Conservation (phyloP, 345 rosid genomes). For the Anacardium occidentale region DNA sequence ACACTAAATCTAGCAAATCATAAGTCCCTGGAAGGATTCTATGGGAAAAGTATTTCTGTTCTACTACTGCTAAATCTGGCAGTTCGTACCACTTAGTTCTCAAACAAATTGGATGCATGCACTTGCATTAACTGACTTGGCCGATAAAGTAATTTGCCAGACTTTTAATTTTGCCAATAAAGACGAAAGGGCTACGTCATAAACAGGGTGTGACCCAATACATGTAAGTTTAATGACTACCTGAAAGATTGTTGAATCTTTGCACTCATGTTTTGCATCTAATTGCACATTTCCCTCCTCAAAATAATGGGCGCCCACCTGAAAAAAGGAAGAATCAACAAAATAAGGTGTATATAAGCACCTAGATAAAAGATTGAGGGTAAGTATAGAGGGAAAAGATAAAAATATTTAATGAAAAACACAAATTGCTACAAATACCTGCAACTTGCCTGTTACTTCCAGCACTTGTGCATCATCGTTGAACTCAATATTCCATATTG, state of each 20-base stretch:
- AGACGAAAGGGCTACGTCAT: not conserved
- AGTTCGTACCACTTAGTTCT: not conserved
- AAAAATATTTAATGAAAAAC: not conserved
- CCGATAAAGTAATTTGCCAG: not conserved
- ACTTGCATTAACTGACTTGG: not conserved
- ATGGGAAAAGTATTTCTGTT: not conserved
- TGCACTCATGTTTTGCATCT: constrained; percentile 82
- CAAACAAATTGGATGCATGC: not conserved
- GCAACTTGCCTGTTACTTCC: constrained; percentile 71
- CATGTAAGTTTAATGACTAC: constrained; percentile 26
- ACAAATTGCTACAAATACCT: constrained; percentile 42
- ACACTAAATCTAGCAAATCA: constrained; percentile 5
- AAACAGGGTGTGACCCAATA: not conserved
- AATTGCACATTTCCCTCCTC: constrained; percentile 99
- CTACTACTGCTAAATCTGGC: constrained; percentile 2
- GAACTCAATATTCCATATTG: constrained; percentile 81
- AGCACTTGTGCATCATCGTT: constrained; percentile 75
- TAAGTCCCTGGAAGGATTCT: not conserved
- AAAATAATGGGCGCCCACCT: constrained; percentile 97
- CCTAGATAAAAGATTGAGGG: constrained; percentile 9
- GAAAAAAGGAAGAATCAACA: constrained; percentile 18
- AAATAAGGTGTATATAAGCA: not conserved
- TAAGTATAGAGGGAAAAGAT: constrained; percentile 1
- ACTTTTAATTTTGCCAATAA: not conserved
- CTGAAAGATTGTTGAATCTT: constrained; percentile 85